These are phyloP conservation scores for Pythium folliculosum DNA, from an alignment of 352 stramenopile genomes.

Conservation along the genomic window DNA sequence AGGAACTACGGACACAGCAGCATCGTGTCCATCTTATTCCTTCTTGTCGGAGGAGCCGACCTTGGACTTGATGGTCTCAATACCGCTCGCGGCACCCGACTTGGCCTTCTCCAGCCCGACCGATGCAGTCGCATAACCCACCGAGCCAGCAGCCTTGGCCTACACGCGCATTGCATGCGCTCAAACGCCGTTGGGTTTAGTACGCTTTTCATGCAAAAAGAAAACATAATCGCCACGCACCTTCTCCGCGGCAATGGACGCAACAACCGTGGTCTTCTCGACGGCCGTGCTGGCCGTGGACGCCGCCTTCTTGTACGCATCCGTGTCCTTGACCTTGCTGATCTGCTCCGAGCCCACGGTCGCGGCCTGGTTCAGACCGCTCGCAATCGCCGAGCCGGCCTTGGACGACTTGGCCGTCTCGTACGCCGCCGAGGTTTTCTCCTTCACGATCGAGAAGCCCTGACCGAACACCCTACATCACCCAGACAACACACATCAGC, in stretches of 20 bases:
- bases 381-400: slow-evolving; percentile 65
- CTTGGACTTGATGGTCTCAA: slow-evolving; percentile 82
- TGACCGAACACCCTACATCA: slow-evolving; percentile 60
- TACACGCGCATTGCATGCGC: slow-evolving; percentile 10
- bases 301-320: slow-evolving; percentile 84
- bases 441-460: slow-evolving; percentile 65
- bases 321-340: slow-evolving; percentile 80
- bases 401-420: slow-evolving; percentile 82
- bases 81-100: slow-evolving; percentile 58
- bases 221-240: slow-evolving; percentile 24
- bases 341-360: slow-evolving; percentile 72
- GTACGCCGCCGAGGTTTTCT: slow-evolving; percentile 70
- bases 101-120: slow-evolving; percentile 82
- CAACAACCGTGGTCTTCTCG: slow-evolving; percentile 65
- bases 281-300: slow-evolving; percentile 55
- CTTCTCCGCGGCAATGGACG: slow-evolving; percentile 72
- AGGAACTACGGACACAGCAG: not conserved
- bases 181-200: slow-evolving; percentile 1
- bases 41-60: slow-evolving; percentile 61
- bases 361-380: slow-evolving; percentile 62
- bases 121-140: slow-evolving; percentile 58
- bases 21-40: slow-evolving; percentile 26
- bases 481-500: slow-evolving; percentile 5
- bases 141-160: slow-evolving; percentile 64
- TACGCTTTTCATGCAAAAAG: not conserved